Evolutionary conservation across 257 asterid genomes (phyloP), one percentile per base, ranked within the genome.

Genomic region (Craterostigma plantagineum): DNA sequence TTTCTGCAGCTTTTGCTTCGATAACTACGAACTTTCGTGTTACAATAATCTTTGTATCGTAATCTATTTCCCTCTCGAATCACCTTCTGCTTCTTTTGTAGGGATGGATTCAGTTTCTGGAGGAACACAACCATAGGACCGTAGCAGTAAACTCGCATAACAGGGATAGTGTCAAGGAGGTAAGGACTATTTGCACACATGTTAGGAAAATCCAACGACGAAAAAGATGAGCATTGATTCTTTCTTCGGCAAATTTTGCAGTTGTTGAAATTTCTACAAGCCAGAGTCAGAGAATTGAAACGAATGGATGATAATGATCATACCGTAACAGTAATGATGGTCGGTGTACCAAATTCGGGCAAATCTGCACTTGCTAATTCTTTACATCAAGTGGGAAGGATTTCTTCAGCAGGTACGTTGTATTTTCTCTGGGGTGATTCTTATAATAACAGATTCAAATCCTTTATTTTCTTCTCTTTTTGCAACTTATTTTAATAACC

Each of bases 321-420:
- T 43, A 63, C 75, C 35, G 50, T 71, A 44, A 70, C 91, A 13
- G 38, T 79, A 49, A 79, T 82, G 93, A 75, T 87, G 12, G 76
- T 79, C 45, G 95, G 93, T 56, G 72, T 87, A 51, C 93, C 98
- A 52, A 87, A 87, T 54, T 92, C 74, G 27, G 95, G 98, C 11
- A 82, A 87, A 59, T 87, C 98, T 48, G 95, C 95, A 35, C 67
- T 87, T 59, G 91, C 98, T 59, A 87, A 87, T 58, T 67, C 92
- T 18, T 66, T 87, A 71, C 98, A 87, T 76, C 93, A 69, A 42
- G 65, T 79, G 34, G 98, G 98, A 55, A 76, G 98, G 68, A 72
- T 87, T 53, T 49, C 86, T 61, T 85, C 98, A 40, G 93, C 86
- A 64, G 95, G 93, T 82, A 48, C 52, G 34, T 57, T 39, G 40